These are phyloP conservation scores for Aspergillus brasiliensis DNA, from an alignment of 2,329 filamentous ascomycete species.

Conservation along the genomic window DNA sequence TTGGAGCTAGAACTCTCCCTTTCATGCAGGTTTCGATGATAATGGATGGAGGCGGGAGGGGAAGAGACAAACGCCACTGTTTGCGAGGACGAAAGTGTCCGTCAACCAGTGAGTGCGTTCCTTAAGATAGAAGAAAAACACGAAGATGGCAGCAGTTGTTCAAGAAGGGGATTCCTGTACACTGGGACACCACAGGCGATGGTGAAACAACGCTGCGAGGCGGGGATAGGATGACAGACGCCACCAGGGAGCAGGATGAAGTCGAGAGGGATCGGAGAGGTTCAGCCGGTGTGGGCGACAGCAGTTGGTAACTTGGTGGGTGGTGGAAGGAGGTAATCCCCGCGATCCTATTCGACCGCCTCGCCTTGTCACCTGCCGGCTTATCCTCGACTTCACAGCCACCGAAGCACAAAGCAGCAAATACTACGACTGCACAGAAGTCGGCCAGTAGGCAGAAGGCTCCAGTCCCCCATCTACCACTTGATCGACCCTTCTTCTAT, in stretches of 20 bases:
- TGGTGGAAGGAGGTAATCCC: slow-evolving; percentile 6
- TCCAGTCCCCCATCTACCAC: neutral
- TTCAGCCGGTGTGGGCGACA: slow-evolving; percentile 2
- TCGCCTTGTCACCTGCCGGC: slow-evolving; percentile 2
- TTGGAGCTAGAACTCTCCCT: slow-evolving; percentile 13
- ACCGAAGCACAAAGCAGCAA: neutral
- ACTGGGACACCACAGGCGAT: neutral
- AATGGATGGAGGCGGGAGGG: slow-evolving; percentile 10
- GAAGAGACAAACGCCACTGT: slow-evolving; percentile 5
- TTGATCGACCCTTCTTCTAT: neutral
- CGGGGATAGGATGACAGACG: neutral
- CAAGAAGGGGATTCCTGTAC: neutral
- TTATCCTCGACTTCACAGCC: neutral
- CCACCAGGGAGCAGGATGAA: neutral
- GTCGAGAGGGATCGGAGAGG: slow-evolving; percentile 2
- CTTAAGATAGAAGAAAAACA: neutral
- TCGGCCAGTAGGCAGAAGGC: neutral
- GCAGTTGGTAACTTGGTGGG: neutral
- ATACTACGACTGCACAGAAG: neutral
- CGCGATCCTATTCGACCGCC: neutral
- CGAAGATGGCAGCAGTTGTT: neutral
- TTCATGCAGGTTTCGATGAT: slow-evolving; percentile 19
- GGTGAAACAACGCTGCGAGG: neutral
- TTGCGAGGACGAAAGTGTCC: neutral
- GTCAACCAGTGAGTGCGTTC: neutral